Conservation (phyloP, 192 early-diverging fungal species). For the Coemansia furcata region DNA sequence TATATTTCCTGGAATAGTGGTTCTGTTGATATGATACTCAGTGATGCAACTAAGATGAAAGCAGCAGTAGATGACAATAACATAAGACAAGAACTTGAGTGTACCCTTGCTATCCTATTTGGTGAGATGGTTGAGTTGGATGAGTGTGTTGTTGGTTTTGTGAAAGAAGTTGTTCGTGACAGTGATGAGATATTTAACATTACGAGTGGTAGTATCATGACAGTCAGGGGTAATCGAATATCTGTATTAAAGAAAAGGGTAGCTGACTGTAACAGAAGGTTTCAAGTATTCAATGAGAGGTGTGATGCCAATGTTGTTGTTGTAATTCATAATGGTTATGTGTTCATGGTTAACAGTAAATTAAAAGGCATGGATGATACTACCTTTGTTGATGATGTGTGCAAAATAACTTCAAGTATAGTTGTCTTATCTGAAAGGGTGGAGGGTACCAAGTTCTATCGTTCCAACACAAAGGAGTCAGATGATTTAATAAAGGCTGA, state of each 20-base stretch:
- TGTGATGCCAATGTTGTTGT: background rate
- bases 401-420: background rate
- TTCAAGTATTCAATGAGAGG: background rate
- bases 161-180: background rate
- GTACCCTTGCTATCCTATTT: background rate
- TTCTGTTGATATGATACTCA: background rate
- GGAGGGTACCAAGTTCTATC: background rate
- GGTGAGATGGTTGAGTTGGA: background rate
- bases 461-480: background rate
- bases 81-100: background rate
- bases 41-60: background rate
- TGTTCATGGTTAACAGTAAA: background rate
- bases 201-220: background rate
- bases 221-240: background rate
- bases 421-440: background rate
- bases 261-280: background rate
- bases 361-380: background rate
- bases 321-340: background rate
- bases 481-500: background rate
- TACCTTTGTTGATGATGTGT: background rate
- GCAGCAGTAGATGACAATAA: background rate
- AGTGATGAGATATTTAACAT: too few species aligned
- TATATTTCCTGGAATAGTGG: background rate
- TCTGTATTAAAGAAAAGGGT: background rate
- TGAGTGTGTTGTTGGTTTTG: background rate